A percentile compares a stretch with the other conserved stretches of the same genome.
phyloP scores from a whole-genome alignment of 306 rosid genomes.

The Sphenostylis stenocarpa region DNA sequence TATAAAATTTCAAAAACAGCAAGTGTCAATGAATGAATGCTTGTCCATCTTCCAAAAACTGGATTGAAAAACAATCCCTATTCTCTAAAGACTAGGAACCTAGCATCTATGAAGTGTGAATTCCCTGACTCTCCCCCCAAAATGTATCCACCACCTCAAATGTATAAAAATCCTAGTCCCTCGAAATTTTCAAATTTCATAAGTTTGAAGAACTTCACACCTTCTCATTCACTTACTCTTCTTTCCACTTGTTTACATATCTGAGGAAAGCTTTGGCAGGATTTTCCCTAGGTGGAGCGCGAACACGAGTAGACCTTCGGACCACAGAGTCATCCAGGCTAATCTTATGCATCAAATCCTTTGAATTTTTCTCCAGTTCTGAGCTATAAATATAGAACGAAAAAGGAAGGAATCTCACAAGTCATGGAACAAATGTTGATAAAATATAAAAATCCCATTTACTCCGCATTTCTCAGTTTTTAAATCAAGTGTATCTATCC shows the following conservation, averaged over 20 bases:
- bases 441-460: too few relatives aligned
- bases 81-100: neutral
- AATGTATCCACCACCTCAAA: neutral
- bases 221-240: constrained; percentile 35
- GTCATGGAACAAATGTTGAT: neutral
- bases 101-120: neutral
- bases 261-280: constrained; percentile 77
- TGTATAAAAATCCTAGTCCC: neutral
- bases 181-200: neutral
- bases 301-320: constrained; percentile 91
- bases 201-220: neutral
- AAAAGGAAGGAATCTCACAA: neutral
- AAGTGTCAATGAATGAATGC: constrained; percentile 32
- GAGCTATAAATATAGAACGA: constrained; percentile 43
- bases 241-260: constrained; percentile 89
- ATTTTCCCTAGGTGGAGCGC: constrained; percentile 85
- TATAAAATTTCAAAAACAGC: constrained; percentile 39
- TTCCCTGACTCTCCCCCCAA: neutral
- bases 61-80: constrained; percentile 29
- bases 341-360: constrained; percentile 53
- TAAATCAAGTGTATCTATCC: too few relatives aligned
- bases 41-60: constrained; percentile 30
- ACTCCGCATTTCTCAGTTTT: too few relatives aligned
- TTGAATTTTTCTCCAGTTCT: constrained; percentile 65
- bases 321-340: constrained; percentile 63